phyloP scores from a whole-genome alignment of 305 asterid genomes.

The Fraxinus sp. region DNA sequence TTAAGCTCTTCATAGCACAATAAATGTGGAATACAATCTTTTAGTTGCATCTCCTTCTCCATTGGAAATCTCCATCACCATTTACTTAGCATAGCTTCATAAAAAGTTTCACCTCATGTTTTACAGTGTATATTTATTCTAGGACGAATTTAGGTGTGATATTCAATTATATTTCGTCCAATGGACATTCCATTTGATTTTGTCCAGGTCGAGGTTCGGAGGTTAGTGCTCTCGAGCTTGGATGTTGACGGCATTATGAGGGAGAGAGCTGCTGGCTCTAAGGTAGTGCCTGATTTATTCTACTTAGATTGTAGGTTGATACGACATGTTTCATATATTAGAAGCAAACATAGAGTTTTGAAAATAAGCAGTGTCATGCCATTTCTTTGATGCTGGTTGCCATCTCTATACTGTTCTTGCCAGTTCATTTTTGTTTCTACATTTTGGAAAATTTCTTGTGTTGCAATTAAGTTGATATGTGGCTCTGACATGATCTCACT shows the following conservation, averaged over 20 bases:
- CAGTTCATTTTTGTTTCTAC: neutral
- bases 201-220: constrained; percentile 70
- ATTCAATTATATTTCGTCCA: constrained; percentile 4
- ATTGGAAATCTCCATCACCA: neutral
- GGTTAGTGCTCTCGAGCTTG: constrained; percentile 59
- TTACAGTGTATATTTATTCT: neutral
- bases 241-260: constrained; percentile 51
- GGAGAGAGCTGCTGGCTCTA: constrained; percentile 58
- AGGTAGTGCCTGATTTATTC: constrained; percentile 39
- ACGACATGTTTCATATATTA: neutral
- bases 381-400: neutral
- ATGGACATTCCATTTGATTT: constrained; percentile 15
- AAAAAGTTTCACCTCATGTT: neutral
- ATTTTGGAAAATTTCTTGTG: neutral
- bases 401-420: neutral
- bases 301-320: neutral
- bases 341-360: neutral
- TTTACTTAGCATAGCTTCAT: neutral
- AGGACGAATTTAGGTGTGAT: neutral
- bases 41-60: neutral
- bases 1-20: neutral
- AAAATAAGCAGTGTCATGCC: neutral
- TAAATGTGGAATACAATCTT: neutral
- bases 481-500: neutral
- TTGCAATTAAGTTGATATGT: neutral